Evolutionary conservation across 2,329 filamentous ascomycete species (phyloP).

Genomic region (Scedosporium minutisporum): DNA sequence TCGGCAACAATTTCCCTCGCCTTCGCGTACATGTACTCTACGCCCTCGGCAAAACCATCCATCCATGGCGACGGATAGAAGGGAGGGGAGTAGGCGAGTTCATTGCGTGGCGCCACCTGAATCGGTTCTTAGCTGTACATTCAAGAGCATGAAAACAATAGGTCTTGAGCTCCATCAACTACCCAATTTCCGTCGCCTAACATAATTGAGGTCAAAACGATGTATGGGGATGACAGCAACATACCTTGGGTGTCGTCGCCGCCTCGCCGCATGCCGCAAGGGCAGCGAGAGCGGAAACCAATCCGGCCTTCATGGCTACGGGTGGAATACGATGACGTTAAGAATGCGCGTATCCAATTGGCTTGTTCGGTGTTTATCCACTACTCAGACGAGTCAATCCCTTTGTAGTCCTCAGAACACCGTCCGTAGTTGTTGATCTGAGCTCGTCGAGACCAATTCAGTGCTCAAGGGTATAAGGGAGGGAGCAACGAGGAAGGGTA

Average conservation of each 20-base stretch:
- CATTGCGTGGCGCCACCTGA: slow-evolving; percentile 2
- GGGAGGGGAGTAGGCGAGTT: slow-evolving; percentile 39
- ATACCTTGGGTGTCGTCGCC: slow-evolving; percentile 12
- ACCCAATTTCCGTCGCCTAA: background rate
- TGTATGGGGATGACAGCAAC: slow-evolving; percentile 14
- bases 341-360: background rate
- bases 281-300: background rate
- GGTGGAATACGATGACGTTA: background rate
- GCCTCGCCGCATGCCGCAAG: slow-evolving; percentile 8
- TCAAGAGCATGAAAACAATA: background rate
- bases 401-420: background rate
- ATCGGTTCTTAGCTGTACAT: background rate
- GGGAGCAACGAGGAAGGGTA: background rate
- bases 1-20: slow-evolving; percentile 73
- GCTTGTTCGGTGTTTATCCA: background rate
- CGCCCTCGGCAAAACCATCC: slow-evolving; percentile 59
- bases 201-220: slow-evolving; percentile 7
- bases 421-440: background rate
- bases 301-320: background rate
- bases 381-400: background rate
- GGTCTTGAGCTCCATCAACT: background rate
- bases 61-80: slow-evolving; percentile 85
- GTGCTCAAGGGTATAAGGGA: background rate
- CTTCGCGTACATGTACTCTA: slow-evolving; percentile 66
- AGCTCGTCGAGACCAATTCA: background rate